Evolutionary conservation across 2,329 filamentous ascomycete species (phyloP), one percentile per base, ranked within the genome.

Genomic region (Arthrobotrys pseudoclavata): DNA sequence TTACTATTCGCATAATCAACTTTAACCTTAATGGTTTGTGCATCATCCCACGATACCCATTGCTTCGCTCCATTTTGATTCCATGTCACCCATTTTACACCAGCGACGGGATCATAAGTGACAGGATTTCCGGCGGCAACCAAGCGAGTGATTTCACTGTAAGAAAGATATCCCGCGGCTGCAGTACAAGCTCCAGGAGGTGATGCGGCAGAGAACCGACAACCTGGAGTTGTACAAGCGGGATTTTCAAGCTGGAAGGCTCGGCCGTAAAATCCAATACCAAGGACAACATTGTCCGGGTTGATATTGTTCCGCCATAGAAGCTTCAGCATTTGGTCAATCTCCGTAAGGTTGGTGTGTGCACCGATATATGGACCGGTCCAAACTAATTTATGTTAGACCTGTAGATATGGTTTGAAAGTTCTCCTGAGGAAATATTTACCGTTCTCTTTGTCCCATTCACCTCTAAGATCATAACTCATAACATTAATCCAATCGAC

Each of bases 401-500:
- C 29, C 24, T 53, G 2, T 61, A 69, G 12, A 13, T 18, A 64
- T 15, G 3, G 29, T 22, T 31, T 4, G 24, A 24, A 40, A 48
- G 37, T 69, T 42, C 42, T 24, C 13, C 37, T 3, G 6, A 15
- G 31, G 20, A 24, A n/a, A 67, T 53, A 37, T 22, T 50, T 42
- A 42, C 42, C 50, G 10, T 67, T 52, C 20, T 48, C 34, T 42
- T 52, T 47, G 70, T 83, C 81, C 82, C 82, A 83, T 13, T 60
- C 71, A 7, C 81, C 81, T 31, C 80, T 76, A 20, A 79, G 42
- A 34, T 76, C 77, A 45, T 76, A 79, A 34, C 52, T 63, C 83
- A 84, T 84, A 24, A 84, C 80, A 50, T 83, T 83, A 60, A 83
- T 81, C 61, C 81, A 84, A 62, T 82, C 82, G 4, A 83, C 76